phyloP scores from a whole-genome alignment of 371 early-diverging fungal genomes.

The Mortierella sp. region DNA sequence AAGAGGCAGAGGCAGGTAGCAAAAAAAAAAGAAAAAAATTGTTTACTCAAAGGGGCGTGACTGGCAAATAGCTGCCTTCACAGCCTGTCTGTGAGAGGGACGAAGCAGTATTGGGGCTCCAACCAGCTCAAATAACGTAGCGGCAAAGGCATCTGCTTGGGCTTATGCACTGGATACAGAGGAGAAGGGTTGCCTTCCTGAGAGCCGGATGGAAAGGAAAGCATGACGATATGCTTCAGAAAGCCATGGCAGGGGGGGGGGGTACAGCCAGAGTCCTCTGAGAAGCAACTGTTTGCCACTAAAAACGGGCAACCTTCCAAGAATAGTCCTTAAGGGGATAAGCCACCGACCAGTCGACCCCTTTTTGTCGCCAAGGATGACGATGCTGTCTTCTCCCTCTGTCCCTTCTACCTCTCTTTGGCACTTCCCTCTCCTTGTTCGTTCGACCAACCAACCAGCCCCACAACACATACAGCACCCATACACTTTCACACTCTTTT shows the following conservation, averaged over 20 bases:
- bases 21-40: slow-evolving; percentile 37
- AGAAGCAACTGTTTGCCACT: background rate
- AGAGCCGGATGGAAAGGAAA: no score
- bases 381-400: background rate
- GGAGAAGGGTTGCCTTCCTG: no score
- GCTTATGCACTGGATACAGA: no score
- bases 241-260: background rate
- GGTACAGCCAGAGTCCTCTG: no score
- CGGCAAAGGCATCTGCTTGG: no score
- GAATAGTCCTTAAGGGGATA: no score
- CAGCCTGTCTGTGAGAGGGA: no score
- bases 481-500: background rate
- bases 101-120: no score
- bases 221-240: background rate
- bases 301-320: background rate
- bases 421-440: background rate
- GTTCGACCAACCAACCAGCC: background rate
- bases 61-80: background rate
- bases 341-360: no score
- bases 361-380: background rate
- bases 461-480: slow-evolving; percentile 10
- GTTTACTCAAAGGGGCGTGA: slow-evolving; percentile 18
- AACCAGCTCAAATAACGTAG: no score
- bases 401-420: background rate
- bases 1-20: slow-evolving; percentile 4